Conservation (phyloP, 805 yeast species). For the Teunomyces barrocoloradensis region DNA sequence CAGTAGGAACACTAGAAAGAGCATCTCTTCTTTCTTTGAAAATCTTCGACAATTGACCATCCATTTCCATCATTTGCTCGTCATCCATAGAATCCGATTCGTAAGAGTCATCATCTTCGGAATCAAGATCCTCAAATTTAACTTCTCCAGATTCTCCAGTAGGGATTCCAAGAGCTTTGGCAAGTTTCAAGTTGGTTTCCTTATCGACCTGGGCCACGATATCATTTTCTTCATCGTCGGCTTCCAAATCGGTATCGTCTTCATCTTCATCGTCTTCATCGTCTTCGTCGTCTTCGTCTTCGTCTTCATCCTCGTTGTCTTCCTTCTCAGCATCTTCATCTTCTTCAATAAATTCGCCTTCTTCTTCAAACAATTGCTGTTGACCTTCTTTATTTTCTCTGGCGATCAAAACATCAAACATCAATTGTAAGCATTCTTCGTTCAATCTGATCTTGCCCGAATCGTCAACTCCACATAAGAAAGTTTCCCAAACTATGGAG, state of each 20-base stretch:
- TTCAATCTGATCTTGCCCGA: slow-evolving; percentile 25
- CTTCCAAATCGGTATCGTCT: slow-evolving; percentile 9
- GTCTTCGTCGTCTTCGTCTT: slow-evolving; percentile 14
- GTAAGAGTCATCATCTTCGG: slow-evolving; percentile 52
- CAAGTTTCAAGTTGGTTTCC: slow-evolving; percentile 60
- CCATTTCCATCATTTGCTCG: slow-evolving; percentile 94
- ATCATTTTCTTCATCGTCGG: slow-evolving; percentile 12
- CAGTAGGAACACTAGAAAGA: slow-evolving; percentile 47
- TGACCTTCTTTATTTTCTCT: slow-evolving; percentile 85
- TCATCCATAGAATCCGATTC: slow-evolving; percentile 83
- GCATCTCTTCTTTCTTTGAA: slow-evolving; percentile 81
- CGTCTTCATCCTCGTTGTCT: slow-evolving; percentile 26
- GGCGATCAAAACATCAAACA: slow-evolving; percentile 41
- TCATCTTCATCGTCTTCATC: slow-evolving; percentile 13
- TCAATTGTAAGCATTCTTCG: slow-evolving; percentile 32
- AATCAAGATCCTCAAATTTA: slow-evolving; percentile 37
- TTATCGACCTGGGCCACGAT: slow-evolving; percentile 26
- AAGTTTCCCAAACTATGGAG: slow-evolving; percentile 39
- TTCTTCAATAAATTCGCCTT: slow-evolving; percentile 28
- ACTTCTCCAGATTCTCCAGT: slow-evolving; percentile 42
- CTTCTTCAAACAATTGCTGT: slow-evolving; percentile 67
- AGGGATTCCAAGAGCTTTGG: slow-evolving; percentile 69
- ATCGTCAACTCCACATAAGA: slow-evolving; percentile 29
- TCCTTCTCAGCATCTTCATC: slow-evolving; percentile 18
- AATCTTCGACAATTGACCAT: slow-evolving; percentile 75